Evolutionary conservation across 345 rosid genomes (phyloP), one percentile per base, ranked within the genome.

Genomic region (Syzygium aqueum): DNA sequence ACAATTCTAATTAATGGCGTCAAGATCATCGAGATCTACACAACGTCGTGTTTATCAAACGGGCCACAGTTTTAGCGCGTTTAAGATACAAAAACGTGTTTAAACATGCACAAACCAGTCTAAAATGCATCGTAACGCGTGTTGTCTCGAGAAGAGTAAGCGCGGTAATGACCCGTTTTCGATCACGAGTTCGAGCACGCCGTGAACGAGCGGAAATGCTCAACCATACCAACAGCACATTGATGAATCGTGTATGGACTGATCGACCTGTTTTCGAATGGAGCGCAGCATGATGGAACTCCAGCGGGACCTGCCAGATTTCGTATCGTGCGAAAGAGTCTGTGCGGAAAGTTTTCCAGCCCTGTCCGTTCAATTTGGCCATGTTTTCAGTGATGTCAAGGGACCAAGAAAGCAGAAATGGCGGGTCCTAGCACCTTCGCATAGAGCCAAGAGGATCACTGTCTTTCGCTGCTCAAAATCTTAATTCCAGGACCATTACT

Each of bases 301-400:
- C 77, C 33, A 28, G 7, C 19, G 3, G 0, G 77, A 14, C 37
- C 15, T 1, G 2, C 0, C 7, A 19, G 15, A 63, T 28, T n/a
- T 61, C 1, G 0, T 7, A 4, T 14, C 1, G 0, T 16, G 43
- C 16, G 43, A 30, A 16, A 11, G 16, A 28, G 17, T 63, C 8
- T 5, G 2, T 30, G 21, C 0, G 9, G 10, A 28, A 65, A 30
- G 23, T 2, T 17, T 67, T 67, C 17, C 13, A 33, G 12, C 23
- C 78, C 10, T 2, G 6, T 16, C 23, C 40, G 19, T 16, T 33
- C 46, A 67, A 8, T 8, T 8, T 40, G 14, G 49, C 49, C 80
- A 73, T 1, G 49, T 2, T 25, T 37, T 9, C 1, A 7, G 37
- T 2, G 49, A 37, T 10, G 21, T 73, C 49, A 33, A 73, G 49